Percentiles rank a stretch among this genome's conserved stretches.
These are phyloP conservation scores for Scutellaria minor DNA, from an alignment of 257 asterid species.

Conservation along the genomic window DNA sequence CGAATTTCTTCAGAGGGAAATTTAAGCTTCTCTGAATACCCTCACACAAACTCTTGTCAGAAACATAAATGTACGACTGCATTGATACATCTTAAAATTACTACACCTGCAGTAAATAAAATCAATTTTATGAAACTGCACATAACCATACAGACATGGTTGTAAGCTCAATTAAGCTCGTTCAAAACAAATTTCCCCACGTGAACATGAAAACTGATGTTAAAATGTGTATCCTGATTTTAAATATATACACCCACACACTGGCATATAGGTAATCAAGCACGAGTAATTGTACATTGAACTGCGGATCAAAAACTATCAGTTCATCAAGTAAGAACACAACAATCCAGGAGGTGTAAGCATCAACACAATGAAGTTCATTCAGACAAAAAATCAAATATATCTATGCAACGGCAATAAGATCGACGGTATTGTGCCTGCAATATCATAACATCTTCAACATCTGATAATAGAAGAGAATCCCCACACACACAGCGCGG, in stretches of 20 bases:
- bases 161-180: neutral
- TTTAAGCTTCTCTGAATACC: conserved; percentile 16
- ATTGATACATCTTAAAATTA: neutral
- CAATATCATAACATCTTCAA: conserved; percentile 14
- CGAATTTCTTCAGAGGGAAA: neutral
- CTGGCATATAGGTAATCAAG: neutral
- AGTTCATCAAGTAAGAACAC: conserved; percentile 28
- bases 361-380: conserved; percentile 21
- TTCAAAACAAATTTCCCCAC: neutral
- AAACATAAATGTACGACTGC: neutral
- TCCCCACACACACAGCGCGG: neutral
- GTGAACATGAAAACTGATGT: neutral
- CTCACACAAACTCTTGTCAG: neutral
- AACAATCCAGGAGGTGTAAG: conserved; percentile 11
- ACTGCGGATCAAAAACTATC: neutral
- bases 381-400: neutral
- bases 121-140: neutral
- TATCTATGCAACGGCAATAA: neutral
- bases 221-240: neutral
- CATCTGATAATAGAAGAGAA: conserved; percentile 3
- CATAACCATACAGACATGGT: neutral
- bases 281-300: conserved; percentile 2
- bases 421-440: conserved; percentile 10
- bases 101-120: too few species aligned
- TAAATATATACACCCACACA: neutral